Conservation (phyloP, 139 green algal genomes). For the Tetraselmis chui region DNA sequence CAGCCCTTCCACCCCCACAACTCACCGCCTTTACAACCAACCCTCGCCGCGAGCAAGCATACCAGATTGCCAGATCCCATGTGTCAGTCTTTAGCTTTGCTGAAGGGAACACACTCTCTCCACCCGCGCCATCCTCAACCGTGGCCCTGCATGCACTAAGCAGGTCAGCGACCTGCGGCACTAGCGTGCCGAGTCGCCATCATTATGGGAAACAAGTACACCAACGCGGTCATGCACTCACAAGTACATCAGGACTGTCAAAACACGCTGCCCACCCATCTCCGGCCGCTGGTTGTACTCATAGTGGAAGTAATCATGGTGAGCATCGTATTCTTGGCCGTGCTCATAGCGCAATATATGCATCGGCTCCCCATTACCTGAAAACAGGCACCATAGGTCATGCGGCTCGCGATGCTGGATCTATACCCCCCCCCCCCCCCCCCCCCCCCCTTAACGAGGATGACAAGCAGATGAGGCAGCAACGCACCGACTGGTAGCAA, state of each 20-base stretch:
- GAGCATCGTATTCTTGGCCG: slow-evolving; percentile 79
- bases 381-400: too few species aligned
- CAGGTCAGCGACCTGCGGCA: too few species aligned
- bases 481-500: slow-evolving; percentile 37
- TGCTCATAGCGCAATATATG: slow-evolving; percentile 77
- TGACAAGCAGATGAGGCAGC: too few species aligned
- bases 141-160: too few species aligned
- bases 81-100: slow-evolving; percentile 35
- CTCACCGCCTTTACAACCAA: slow-evolving; percentile 44
- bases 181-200: too few species aligned
- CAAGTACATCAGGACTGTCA: slow-evolving; percentile 83
- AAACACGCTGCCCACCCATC: slow-evolving; percentile 63
- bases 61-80: slow-evolving; percentile 28
- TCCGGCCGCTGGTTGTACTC: slow-evolving; percentile 43
- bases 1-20: too few species aligned
- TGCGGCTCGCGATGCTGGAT: too few species aligned
- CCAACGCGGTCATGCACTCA: neutral
- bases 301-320: slow-evolving; percentile 82
- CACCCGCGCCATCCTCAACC: slow-evolving; percentile 16
- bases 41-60: slow-evolving; percentile 46
- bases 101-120: slow-evolving; percentile 51
- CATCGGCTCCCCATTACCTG: slow-evolving; percentile 65
- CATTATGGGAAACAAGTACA: too few species aligned
- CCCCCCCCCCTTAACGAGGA: too few species aligned
- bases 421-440: too few species aligned